Evolutionary conservation across 805 yeast species (phyloP).

Genomic region (Pichia thaimueangensis): DNA sequence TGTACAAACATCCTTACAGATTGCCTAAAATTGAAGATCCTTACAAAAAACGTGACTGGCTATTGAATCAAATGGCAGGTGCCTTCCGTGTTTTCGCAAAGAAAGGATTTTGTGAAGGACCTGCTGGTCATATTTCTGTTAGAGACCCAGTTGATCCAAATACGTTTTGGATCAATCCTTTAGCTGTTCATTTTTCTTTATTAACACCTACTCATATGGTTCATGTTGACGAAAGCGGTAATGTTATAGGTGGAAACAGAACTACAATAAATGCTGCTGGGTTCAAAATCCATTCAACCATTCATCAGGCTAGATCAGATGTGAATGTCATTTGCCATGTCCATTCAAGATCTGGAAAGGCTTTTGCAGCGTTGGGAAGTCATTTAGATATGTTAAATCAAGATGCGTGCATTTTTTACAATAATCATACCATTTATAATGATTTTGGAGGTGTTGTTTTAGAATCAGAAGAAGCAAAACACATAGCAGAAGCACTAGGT

Average conservation of each 20-base stretch:
- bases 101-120: slow-evolving; percentile 67
- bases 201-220: slow-evolving; percentile 59
- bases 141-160: slow-evolving; percentile 74
- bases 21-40: slow-evolving; percentile 47
- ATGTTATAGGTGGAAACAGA: slow-evolving; percentile 52
- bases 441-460: slow-evolving; percentile 78
- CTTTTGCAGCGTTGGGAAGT: slow-evolving; percentile 57
- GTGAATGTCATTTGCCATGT: slow-evolving; percentile 69
- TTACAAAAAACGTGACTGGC: slow-evolving; percentile 45
- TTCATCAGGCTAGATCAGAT: slow-evolving; percentile 65
- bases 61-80: slow-evolving; percentile 72
- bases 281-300: slow-evolving; percentile 60
- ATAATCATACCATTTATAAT: slow-evolving; percentile 56
- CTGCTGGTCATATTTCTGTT: slow-evolving; percentile 81
- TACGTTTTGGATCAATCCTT: slow-evolving; percentile 86
- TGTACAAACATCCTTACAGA: slow-evolving; percentile 38
- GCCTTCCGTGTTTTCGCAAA: slow-evolving; percentile 79
- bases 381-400: slow-evolving; percentile 76
- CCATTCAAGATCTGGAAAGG: slow-evolving; percentile 58
- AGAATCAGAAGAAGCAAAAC: slow-evolving; percentile 55
- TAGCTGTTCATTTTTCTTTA: slow-evolving; percentile 67
- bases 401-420: slow-evolving; percentile 65
- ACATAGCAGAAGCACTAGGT: slow-evolving; percentile 57
- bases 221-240: slow-evolving; percentile 55
- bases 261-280: slow-evolving; percentile 57